These are phyloP conservation scores for Colletotrichum lindemuthianum DNA, from an alignment of 2,329 filamentous ascomycete genomes.

Conservation along the genomic window DNA sequence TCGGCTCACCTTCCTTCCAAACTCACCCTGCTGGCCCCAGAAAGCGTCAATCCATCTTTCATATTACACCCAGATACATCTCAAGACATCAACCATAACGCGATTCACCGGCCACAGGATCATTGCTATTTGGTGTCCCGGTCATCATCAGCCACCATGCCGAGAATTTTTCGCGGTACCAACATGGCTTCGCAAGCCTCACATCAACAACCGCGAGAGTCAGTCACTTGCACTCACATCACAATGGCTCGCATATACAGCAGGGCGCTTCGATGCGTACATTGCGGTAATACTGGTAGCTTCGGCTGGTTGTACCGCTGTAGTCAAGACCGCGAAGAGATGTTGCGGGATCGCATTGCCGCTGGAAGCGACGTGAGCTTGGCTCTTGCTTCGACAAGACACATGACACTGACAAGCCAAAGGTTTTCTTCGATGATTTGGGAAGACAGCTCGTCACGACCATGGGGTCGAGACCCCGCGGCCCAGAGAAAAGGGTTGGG, in stretches of 20 bases:
- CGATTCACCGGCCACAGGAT: too few species aligned
- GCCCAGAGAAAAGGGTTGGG: constrained; percentile 53
- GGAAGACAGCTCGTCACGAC: constrained; percentile 44
- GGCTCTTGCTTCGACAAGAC: constrained; percentile 27
- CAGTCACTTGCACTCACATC: constrained; percentile 69
- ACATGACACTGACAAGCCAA: constrained; percentile 36
- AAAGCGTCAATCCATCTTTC: too few species aligned
- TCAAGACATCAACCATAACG: too few species aligned
- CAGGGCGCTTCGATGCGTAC: constrained; percentile 60
- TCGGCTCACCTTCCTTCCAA: too few species aligned
- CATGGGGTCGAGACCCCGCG: constrained; percentile 49
- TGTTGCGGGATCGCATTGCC: constrained; percentile 45
- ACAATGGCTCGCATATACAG: constrained; percentile 74
- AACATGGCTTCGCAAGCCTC: constrained; percentile 17
- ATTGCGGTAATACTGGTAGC: constrained; percentile 64
- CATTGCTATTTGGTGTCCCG: too few species aligned
- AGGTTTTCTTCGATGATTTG: constrained; percentile 49
- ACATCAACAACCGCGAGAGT: constrained; percentile 6
- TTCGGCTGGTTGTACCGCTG: constrained; percentile 82
- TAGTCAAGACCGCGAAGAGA: constrained; percentile 67
- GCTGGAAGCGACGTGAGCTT: constrained; percentile 43
- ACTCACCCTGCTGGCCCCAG: too few species aligned
- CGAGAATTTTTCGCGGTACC: constrained; percentile 8
- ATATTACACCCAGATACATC: too few species aligned
- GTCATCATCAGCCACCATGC: constrained; percentile 2